Base-by-base conservation (phyloP, 768 basidiomycete species). In the Collybia sordida region DNA sequence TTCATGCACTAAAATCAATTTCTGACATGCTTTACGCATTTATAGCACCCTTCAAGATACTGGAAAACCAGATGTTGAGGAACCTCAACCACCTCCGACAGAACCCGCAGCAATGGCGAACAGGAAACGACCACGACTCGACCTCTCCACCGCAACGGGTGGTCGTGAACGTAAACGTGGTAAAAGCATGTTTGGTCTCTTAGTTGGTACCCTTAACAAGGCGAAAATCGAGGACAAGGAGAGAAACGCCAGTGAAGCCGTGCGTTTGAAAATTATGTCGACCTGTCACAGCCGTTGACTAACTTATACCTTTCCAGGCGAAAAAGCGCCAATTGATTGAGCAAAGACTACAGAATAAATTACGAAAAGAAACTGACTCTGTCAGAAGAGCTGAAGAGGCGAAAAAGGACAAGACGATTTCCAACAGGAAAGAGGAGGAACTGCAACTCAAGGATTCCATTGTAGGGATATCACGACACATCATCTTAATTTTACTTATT, bases 181-280 rank as follows among this genome's bases (percentile, higher is more conserved):
- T 65, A 90, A 88, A 81, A 83, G 80, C 72, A 89, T 91, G 86
- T 89, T 93, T 72, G 90, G 89, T 53, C 74, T 92, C 57, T 74
- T 91, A 56, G 68, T 93, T 50, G 88, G 88, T 45, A 93, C 90
- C 56, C 79, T 93, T 53, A 89, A 86, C 72, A 89, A 88, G 75
- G 90, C 90, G 56, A 91, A 90, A 73, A 85, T 80, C 57, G 90
- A 93, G 73, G 90, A 90, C 67, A 86, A 88, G 64, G 83, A 88
- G 74, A 76, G 89, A 52, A 89, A 78, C 63, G 84, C 85, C n/a
- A 90, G 88, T 67, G 90, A 93, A 59, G 88, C 90, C 60, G 90
- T 91, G 52, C 42, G 71, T 65, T 70, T 67, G 41, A 34, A 22
- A 35, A 45, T 17, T 41, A 49, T 45, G n/a, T 31, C 34, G 3